Base-by-base conservation (phyloP, 2,329 filamentous ascomycete genomes). In the Hymenoscyphus infarciens region DNA sequence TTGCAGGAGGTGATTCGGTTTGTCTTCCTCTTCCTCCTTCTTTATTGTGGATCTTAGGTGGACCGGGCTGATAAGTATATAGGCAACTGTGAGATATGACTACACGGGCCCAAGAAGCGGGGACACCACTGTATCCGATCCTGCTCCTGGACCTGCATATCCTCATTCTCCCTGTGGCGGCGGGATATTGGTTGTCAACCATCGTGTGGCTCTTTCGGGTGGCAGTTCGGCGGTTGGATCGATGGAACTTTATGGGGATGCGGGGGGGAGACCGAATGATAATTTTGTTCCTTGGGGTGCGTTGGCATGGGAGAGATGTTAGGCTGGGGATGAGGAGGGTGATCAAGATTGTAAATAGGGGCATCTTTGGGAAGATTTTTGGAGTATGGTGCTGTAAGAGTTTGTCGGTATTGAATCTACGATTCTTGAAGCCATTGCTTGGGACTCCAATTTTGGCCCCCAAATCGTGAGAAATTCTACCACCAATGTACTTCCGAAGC, bases 221-320 rank as follows among this genome's bases (percentile, higher is more conserved):
- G 54, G 53, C 8, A 25, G 53, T 10, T 61, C 59, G 27, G 31
- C 53, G 2, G 52, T 49, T 22, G 59, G 59, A 25, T 31, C 53
- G 19, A 56, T 61, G 35, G 53, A 61, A 22, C 19, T 61, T 11
- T 61, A 54, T 45, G 59, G 59, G 2, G 59, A 61, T 61, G 59
- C 42, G 15, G 38, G 39, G 25, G 58, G 45, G 4, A 27, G 22
- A 49, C 45, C 27, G 25, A 61, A 61, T 54, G 35, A 13, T 5
- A 57, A 61, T n/a, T 61, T 56, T 22, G 25, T 61, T 45, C 59
- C 59, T 22, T 57, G 33, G 59, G 59, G 59, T 25, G 59, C 59
- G 4, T 35, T 61, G 38, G 53, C 27, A 15, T 61, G 59, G 59
- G 53, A 45, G 16, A 56, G 53, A 38, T 61, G 59, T 33, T 61